Percentiles rank a stretch among this genome's conserved stretches.
Conservation (phyloP, 345 rosid species). For the Eucalyptus lansdowneana region DNA sequence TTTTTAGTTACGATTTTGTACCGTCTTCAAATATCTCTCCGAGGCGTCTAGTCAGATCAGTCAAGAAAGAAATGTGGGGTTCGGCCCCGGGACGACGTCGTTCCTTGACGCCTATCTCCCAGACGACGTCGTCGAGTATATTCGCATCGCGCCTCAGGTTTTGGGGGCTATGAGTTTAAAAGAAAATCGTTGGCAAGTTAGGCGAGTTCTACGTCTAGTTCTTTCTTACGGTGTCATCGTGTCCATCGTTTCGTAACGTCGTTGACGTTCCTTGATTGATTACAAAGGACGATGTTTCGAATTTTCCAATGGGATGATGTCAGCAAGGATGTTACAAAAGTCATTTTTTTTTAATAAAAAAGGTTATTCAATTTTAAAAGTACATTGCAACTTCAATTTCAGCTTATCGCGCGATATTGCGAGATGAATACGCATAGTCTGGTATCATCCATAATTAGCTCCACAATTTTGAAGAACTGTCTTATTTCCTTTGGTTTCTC, state of each 20-base stretch:
- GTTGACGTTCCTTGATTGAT: neutral
- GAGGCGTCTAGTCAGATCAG: no score
- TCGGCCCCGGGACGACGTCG: neutral
- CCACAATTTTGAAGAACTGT: neutral
- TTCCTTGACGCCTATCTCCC: neutral
- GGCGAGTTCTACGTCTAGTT: neutral
- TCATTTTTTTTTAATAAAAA: neutral
- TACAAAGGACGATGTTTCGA: neutral
- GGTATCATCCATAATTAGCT: neutral
- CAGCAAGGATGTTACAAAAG: neutral
- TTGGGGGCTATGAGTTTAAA: neutral
- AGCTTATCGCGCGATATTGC: accelerated
- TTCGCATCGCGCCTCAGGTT: neutral
- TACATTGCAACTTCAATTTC: neutral
- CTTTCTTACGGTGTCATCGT: neutral
- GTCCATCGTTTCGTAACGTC: neutral
- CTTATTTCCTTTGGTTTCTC: neutral
- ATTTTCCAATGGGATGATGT: neutral
- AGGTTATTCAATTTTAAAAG: neutral
- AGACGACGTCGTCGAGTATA: neutral
- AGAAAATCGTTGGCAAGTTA: neutral
- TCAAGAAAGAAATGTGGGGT: no score
- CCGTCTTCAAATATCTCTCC: neutral
- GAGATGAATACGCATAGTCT: neutral
- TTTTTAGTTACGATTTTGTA: neutral